Evolutionary conservation across 2,329 filamentous ascomycete genomes (phyloP).

Genomic region (Talaromyces funiculosus): DNA sequence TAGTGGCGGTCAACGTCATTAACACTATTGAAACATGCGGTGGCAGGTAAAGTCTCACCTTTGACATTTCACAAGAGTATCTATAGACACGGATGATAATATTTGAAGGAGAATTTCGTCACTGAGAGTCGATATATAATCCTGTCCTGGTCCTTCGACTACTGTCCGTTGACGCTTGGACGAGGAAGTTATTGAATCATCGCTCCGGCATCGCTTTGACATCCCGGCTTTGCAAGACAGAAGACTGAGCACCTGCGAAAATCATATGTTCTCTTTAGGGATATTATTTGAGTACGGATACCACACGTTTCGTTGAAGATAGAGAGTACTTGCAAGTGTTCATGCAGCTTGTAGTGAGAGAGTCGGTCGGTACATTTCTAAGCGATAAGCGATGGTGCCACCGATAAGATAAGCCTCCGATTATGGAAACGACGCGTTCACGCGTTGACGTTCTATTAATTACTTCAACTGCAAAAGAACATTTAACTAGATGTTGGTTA

Average conservation of each 20-base stretch:
- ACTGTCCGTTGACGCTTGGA: constrained; percentile 42
- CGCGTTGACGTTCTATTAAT: background rate
- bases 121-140: constrained; percentile 68
- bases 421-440: constrained; percentile 9
- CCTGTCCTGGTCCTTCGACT: constrained; percentile 28
- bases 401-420: constrained; percentile 11
- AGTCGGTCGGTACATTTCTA: background rate
- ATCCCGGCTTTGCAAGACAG: constrained; percentile 17
- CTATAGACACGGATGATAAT: constrained; percentile 66
- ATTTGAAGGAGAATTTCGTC: constrained; percentile 85
- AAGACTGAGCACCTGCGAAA: background rate
- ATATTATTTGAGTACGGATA: too few species aligned
- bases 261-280: too few species aligned
- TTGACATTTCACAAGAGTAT: constrained; percentile 60
- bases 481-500: background rate
- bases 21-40: background rate
- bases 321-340: background rate
- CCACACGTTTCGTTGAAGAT: too few species aligned
- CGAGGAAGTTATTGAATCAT: constrained; percentile 19
- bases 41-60: constrained; percentile 39
- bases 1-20: constrained; percentile 15
- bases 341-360: background rate
- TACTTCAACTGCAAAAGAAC: background rate
- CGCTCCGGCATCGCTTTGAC: constrained; percentile 28
- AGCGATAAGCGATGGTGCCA: constrained; percentile 1